phyloP scores from a whole-genome alignment of 2,329 filamentous ascomycete genomes.

The Neoascochyta sp. region DNA sequence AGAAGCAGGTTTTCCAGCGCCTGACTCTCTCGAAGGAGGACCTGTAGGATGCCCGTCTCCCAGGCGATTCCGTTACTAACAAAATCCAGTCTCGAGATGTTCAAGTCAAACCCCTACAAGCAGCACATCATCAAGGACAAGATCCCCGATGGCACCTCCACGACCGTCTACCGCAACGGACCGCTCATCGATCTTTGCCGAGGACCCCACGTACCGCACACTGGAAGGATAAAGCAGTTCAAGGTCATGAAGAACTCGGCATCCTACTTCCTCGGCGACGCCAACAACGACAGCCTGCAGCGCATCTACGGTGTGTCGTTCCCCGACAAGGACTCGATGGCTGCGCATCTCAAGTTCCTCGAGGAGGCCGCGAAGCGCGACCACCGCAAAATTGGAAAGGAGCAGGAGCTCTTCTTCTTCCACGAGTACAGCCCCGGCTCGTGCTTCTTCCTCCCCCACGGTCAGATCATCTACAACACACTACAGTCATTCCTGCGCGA shows the following conservation, averaged over 20 bases:
- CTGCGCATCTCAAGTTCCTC: slow-evolving; percentile 89
- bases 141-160: slow-evolving; percentile 81
- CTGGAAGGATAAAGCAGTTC: slow-evolving; percentile 90
- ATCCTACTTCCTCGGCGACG: slow-evolving; percentile 92
- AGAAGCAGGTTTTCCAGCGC: slow-evolving; percentile 93
- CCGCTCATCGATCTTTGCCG: slow-evolving; percentile 93
- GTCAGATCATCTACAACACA: slow-evolving; percentile 89
- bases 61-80: no score
- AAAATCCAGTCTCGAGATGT: slow-evolving; percentile 69
- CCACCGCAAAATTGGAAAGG: slow-evolving; percentile 86
- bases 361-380: slow-evolving; percentile 98
- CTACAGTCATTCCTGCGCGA: slow-evolving; percentile 75
- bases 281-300: slow-evolving; percentile 90
- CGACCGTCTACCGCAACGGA: slow-evolving; percentile 91
- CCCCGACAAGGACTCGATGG: slow-evolving; percentile 93
- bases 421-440: slow-evolving; percentile 90
- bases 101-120: slow-evolving; percentile 97
- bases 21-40: slow-evolving; percentile 86
- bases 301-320: slow-evolving; percentile 95
- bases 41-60: no score
- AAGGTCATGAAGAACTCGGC: slow-evolving; percentile 83
- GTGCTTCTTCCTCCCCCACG: slow-evolving; percentile 87
- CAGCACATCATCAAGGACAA: slow-evolving; percentile 95
- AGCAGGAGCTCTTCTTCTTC: slow-evolving; percentile 98
- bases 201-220: slow-evolving; percentile 91